Conservation (phyloP, 2,329 filamentous ascomycete genomes). For the Stachybotrys chartarum region DNA sequence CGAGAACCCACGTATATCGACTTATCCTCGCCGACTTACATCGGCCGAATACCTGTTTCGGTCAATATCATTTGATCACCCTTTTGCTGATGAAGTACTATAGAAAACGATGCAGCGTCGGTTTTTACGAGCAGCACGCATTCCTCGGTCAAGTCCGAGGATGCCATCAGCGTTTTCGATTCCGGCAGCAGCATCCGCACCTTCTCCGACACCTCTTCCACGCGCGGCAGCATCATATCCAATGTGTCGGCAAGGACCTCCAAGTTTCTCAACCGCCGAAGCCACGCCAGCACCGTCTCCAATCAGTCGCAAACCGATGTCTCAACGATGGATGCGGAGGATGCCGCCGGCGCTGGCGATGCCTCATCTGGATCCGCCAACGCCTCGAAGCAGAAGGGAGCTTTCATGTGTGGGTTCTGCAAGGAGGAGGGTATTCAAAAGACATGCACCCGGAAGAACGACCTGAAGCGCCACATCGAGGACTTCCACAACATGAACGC, state of each 20-base stretch:
- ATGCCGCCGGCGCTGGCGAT: slow-evolving; percentile 13
- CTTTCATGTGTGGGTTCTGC: slow-evolving; percentile 33
- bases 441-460: slow-evolving; percentile 39
- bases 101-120: slow-evolving; percentile 24
- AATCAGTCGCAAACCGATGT: slow-evolving; percentile 12
- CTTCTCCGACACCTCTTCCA: slow-evolving; percentile 31
- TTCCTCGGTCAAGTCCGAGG: slow-evolving; percentile 26
- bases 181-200: slow-evolving; percentile 24
- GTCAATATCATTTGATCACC: slow-evolving; percentile 4
- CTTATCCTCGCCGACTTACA: not conserved
- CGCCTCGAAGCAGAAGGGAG: slow-evolving; percentile 28
- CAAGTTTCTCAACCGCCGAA: slow-evolving; percentile 23
- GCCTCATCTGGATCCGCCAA: slow-evolving; percentile 10
- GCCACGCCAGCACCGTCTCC: slow-evolving; percentile 13
- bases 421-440: slow-evolving; percentile 32
- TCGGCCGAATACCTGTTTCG: not conserved
- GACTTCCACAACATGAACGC: slow-evolving; percentile 40
- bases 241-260: slow-evolving; percentile 30
- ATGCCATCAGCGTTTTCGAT: slow-evolving; percentile 29
- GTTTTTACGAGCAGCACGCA: slow-evolving; percentile 25
- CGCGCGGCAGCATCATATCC: slow-evolving; percentile 31
- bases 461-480: slow-evolving; percentile 41
- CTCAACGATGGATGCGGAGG: slow-evolving; percentile 9
- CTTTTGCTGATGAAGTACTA: not conserved
- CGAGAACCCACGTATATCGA: not conserved